Evolutionary conservation across 2,329 filamentous ascomycete genomes (phyloP).

Genomic region (Metarhizium sp.): DNA sequence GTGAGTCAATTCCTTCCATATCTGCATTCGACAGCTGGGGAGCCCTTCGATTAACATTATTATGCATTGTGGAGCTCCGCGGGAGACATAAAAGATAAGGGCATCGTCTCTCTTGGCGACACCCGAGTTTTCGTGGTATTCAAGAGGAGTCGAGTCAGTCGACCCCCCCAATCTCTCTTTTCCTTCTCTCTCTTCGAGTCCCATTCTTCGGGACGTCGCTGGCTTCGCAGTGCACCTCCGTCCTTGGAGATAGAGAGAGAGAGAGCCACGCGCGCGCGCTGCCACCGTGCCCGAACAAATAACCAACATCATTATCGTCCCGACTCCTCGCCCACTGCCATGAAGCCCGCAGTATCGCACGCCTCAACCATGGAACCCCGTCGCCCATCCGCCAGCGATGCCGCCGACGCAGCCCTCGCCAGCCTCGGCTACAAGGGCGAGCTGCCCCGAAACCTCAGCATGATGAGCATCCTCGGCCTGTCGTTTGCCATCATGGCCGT

Average conservation of each 20-base stretch:
- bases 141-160: not conserved
- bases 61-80: not conserved
- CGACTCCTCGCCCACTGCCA: not conserved
- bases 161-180: not conserved
- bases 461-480: constrained; percentile 38
- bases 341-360: not conserved
- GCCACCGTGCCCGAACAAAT: not conserved
- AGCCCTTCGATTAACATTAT: not conserved
- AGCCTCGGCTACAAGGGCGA: constrained; percentile 40
- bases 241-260: not conserved
- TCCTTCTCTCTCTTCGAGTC: not conserved
- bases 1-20: not conserved
- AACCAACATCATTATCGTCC: not conserved
- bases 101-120: not conserved
- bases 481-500: constrained; percentile 43
- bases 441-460: constrained; percentile 39
- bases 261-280: not conserved
- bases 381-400: constrained; percentile 10
- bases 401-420: constrained; percentile 35
- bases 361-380: constrained; percentile 6
- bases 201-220: not conserved
- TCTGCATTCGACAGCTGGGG: too few species aligned
- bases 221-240: not conserved
- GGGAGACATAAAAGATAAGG: not conserved
- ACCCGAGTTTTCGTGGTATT: not conserved